These are phyloP conservation scores for Paramarasmius palmivorus DNA, from an alignment of 1,284 basidiomycete genomes.

Conservation along the genomic window DNA sequence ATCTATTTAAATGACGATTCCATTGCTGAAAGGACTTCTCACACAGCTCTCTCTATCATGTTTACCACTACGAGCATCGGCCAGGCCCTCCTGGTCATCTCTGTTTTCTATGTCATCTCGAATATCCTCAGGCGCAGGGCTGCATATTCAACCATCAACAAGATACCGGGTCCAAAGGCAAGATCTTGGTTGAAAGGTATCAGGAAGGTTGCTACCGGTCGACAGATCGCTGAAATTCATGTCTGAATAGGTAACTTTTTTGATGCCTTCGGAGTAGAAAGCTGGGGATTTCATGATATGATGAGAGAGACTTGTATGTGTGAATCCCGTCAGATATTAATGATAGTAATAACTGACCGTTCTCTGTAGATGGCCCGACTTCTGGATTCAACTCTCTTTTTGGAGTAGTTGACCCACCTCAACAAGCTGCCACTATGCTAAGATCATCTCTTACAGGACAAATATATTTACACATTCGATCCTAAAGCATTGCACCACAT, in stretches of 20 bases:
- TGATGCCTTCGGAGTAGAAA: conserved; percentile 1
- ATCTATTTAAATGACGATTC: too few species aligned
- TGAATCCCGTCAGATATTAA: background rate
- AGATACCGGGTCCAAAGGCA: conserved; percentile 32
- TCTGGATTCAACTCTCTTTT: background rate
- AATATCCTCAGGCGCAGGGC: background rate
- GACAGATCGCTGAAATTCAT: background rate
- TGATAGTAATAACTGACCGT: background rate
- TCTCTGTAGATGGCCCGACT: conserved; percentile 7
- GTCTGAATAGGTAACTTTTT: conserved; percentile 4
- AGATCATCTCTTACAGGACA: conserved; percentile 17
- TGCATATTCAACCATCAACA: conserved; percentile 5
- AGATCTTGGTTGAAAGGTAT: conserved; percentile 28
- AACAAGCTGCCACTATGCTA: background rate
- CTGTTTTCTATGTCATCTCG: background rate
- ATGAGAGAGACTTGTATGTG: conserved; percentile 5
- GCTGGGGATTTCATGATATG: conserved; percentile 9
- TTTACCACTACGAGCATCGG: background rate
- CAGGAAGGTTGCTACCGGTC: background rate
- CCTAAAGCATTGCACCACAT: conserved; percentile 35
- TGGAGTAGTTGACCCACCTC: background rate
- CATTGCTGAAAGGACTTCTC: too few species aligned
- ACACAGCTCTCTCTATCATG: too few species aligned
- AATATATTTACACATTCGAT: conserved; percentile 28
- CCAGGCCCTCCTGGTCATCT: too few species aligned